phyloP scores from a whole-genome alignment of 2,329 filamentous ascomycete genomes.

The Metarhizium brunneum region DNA sequence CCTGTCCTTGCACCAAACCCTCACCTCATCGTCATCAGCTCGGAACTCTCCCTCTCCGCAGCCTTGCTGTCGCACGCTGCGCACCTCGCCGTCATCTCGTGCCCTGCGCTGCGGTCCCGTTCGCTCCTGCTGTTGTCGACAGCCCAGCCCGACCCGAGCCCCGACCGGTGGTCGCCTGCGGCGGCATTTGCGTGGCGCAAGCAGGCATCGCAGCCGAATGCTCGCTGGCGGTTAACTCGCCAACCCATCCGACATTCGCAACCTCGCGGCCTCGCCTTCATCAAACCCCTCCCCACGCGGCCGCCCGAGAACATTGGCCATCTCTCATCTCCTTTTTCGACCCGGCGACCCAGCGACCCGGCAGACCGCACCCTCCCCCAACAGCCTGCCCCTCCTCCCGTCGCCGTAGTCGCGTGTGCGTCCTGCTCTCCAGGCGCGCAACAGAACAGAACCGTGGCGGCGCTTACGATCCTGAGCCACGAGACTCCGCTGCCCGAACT shows the following conservation, averaged over 20 bases:
- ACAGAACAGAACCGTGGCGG: constrained; percentile 39
- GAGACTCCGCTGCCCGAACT: constrained; percentile 41
- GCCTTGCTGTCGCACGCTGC: constrained; percentile 1
- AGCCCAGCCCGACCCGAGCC: constrained; percentile 6
- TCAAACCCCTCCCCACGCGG: background rate
- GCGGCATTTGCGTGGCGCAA: constrained; percentile 23
- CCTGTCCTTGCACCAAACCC: background rate
- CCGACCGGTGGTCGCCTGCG: constrained; percentile 6
- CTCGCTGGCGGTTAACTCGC: constrained; percentile 3
- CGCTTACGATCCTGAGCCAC: constrained; percentile 46
- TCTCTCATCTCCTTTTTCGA: background rate
- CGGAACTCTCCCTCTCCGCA: constrained; percentile 1
- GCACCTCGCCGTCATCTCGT: background rate
- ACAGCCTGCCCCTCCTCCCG: background rate
- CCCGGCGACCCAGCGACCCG: constrained; percentile 3
- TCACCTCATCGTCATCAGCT: background rate
- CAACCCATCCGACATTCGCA: background rate
- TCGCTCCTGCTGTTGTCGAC: constrained; percentile 1
- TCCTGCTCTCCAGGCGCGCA: constrained; percentile 18
- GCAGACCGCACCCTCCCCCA: constrained; percentile 1
- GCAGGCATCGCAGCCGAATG: constrained; percentile 13
- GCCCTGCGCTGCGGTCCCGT: background rate
- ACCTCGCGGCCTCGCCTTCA: background rate
- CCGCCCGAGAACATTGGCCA: background rate
- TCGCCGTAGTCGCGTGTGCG: constrained; percentile 5